Conservation (phyloP, 2,329 filamentous ascomycete species). For the Phialophora expanda region DNA sequence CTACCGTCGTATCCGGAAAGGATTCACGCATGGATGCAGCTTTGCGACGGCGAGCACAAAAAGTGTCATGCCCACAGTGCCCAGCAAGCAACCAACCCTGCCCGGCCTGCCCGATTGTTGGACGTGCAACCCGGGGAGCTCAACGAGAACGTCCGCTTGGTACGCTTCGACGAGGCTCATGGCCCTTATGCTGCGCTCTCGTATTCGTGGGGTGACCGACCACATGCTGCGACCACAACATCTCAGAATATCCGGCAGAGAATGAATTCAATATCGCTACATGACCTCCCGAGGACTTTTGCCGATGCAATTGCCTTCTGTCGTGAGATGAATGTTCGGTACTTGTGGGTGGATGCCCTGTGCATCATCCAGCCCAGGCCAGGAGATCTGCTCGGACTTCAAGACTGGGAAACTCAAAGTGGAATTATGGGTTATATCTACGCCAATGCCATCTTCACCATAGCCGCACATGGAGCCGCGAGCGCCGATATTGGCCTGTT, state of each 20-base stretch:
- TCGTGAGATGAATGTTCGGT: constrained; percentile 3
- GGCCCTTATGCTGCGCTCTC: constrained; percentile 4
- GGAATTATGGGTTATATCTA: constrained; percentile 8
- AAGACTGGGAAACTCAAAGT: constrained; percentile 13
- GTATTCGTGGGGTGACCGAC: constrained; percentile 9
- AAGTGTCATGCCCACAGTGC: constrained; percentile 1
- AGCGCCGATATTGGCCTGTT: constrained; percentile 8
- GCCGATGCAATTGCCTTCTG: constrained; percentile 10
- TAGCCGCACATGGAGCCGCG: constrained; percentile 8
- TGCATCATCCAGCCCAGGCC: constrained; percentile 4
- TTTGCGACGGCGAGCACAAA: background rate
- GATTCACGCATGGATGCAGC: constrained; percentile 1
- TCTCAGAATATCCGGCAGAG: background rate
- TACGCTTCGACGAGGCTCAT: background rate
- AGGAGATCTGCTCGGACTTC: background rate
- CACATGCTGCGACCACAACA: constrained; percentile 7
- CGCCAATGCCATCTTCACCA: constrained; percentile 8
- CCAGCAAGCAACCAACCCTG: constrained; percentile 1
- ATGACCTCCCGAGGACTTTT: background rate
- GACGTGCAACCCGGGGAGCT: background rate
- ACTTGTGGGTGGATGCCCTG: constrained; percentile 5
- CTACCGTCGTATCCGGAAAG: background rate
- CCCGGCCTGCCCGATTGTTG: constrained; percentile 9
- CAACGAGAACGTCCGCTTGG: background rate
- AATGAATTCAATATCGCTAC: background rate